Percentiles rank a stretch among this genome's conserved stretches.
Conservation (phyloP, 2,329 filamentous ascomycete species). For the Xylogone sp. region DNA sequence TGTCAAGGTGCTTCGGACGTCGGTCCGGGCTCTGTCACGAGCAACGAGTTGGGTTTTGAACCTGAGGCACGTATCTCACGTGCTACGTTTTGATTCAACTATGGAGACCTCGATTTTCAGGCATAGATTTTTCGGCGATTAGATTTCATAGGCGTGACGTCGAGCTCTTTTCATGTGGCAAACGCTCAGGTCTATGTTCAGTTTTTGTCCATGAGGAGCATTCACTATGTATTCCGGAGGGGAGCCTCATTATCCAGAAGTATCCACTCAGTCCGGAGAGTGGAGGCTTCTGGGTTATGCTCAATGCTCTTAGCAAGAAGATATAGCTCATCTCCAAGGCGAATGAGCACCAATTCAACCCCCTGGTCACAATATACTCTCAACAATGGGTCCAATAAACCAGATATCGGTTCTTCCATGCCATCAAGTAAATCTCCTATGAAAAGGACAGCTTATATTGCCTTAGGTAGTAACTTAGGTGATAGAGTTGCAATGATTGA, state of each 20-base stretch:
- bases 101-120: neutral
- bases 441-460: constrained; percentile 63
- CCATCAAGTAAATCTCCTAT: neutral
- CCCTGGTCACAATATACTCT: constrained; percentile 17
- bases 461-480: constrained; percentile 88
- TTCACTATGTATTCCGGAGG: constrained; percentile 1
- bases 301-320: neutral
- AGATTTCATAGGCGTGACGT: neutral
- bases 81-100: no score
- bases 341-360: neutral
- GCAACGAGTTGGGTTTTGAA: no score
- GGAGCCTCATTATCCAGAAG: constrained; percentile 1
- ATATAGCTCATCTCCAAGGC: neutral
- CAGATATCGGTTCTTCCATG: neutral
- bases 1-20: no score
- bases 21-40: no score
- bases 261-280: neutral
- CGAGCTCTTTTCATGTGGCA: neutral
- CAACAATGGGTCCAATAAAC: neutral
- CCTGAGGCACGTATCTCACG: no score
- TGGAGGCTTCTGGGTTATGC: neutral
- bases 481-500: constrained; percentile 84
- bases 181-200: neutral
- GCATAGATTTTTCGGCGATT: neutral
- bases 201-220: constrained; percentile 11